Evolutionary conservation across 1,284 basidiomycete genomes (phyloP), one percentile per base, ranked within the genome.

Genomic region (Cutaneotrichosporon dermatis): DNA sequence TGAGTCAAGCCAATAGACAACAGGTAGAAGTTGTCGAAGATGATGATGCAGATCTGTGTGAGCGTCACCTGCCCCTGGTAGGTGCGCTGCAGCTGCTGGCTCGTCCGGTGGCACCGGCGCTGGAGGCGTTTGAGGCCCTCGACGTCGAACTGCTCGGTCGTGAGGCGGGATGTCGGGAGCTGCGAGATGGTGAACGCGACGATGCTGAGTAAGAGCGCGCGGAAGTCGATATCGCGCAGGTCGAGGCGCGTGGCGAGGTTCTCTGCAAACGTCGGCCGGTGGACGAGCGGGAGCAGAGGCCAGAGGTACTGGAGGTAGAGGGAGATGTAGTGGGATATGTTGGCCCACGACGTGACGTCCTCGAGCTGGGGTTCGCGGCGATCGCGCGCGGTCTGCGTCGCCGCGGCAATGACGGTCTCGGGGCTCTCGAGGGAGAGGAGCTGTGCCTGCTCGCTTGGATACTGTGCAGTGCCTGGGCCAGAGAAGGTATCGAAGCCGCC

Each of bases 141-240:
- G 46, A 76, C 73, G 51, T 74, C 71, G 50, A 70, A 77, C 55
- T 69, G 66, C 9, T 75, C 74, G 35, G 66, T 73, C 12, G 75
- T 66, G 45, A 79, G 66, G 10, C 74, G 69, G 8, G 63, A 68
- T 0, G 73, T 75, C 16, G 77, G 77, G 1, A 76, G 65, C 55
- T 79, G 77, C 1, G 73, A 76, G 33, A 79, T 77, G 35, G 76
- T 75, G 61, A 76, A 77, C 12, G 75, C 74, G 43, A 78, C 76
- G 4, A 79, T 72, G 55, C 72, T 74, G 16, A 79, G 61, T 8
- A 79, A 60, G 10, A 79, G 60, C 1, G 77, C 76, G 33, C 76
- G 67, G 54, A 79, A 79, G 55, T 77, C 74, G 35, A 67, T 71
- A 59, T 79, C 77, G 25, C 68, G 52, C 51, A 69, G 57, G 64